A percentile compares a stretch with the other conserved stretches of the same genome.
Evolutionary conservation across 768 basidiomycete genomes (phyloP).

Genomic region (Amanita subjunquillea): DNA sequence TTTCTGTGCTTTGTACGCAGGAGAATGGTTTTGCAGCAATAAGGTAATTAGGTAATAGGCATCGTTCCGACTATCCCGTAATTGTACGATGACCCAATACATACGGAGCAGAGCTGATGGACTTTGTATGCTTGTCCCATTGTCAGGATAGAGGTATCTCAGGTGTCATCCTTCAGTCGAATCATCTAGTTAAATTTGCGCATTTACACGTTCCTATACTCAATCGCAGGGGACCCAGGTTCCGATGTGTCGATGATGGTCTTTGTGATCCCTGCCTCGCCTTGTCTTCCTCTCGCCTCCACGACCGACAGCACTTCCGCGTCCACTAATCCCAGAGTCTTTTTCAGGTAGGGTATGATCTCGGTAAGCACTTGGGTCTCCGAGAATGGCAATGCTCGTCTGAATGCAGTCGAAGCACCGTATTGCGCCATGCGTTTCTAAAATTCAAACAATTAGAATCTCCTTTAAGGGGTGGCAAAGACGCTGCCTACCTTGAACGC

Average conservation of each 20-base stretch:
- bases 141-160: too few relatives aligned
- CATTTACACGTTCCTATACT: constrained; percentile 65
- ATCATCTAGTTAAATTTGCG: not conserved
- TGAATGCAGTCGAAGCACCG: constrained; percentile 69
- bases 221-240: constrained; percentile 79
- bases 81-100: too few relatives aligned
- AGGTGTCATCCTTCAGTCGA: too few relatives aligned
- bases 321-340: constrained; percentile 57
- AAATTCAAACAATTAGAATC: constrained; percentile 1
- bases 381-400: constrained; percentile 74
- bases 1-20: too few relatives aligned
- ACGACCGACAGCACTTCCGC: constrained; percentile 65
- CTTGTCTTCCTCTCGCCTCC: constrained; percentile 44
- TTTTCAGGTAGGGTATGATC: constrained; percentile 73
- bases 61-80: too few relatives aligned
- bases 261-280: constrained; percentile 49
- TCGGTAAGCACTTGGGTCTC: constrained; percentile 65
- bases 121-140: too few relatives aligned
- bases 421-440: constrained; percentile 79
- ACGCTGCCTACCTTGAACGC: constrained; percentile 69
- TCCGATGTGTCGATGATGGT: constrained; percentile 76
- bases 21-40: too few relatives aligned
- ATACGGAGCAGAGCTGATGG: too few relatives aligned
- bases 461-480: not conserved
- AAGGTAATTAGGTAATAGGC: too few relatives aligned